Conservation (phyloP, 2,329 filamentous ascomycete species). For the Botrytis aclada region DNA sequence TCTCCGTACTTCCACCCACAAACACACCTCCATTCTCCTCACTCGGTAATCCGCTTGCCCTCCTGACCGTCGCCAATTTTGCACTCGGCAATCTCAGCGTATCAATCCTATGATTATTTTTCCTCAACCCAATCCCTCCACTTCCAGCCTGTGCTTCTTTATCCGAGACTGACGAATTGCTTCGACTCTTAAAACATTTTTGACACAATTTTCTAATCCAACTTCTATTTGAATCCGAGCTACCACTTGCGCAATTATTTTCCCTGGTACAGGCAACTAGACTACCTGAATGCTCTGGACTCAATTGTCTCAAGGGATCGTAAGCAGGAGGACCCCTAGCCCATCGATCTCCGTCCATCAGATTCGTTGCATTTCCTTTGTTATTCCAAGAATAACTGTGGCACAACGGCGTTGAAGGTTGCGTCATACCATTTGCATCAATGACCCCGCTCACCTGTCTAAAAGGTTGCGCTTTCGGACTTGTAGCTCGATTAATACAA, state of each 20-base stretch:
- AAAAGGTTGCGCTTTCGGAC: conserved; percentile 6
- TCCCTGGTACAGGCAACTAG: neutral
- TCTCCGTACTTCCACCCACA: neutral
- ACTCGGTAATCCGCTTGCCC: conserved; percentile 1
- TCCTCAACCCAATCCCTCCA: neutral
- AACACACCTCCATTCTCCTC: neutral
- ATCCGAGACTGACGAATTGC: neutral
- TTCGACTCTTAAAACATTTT: neutral
- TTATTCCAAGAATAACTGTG: neutral
- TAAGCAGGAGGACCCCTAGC: neutral
- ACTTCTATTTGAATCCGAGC: neutral
- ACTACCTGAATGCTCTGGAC: neutral
- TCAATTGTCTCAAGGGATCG: neutral
- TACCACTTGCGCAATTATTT: neutral
- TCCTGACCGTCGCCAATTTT: conserved; percentile 4
- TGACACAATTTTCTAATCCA: conserved; percentile 8
- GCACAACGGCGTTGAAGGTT: neutral
- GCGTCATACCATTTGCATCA: neutral
- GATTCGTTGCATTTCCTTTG: neutral
- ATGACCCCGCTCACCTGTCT: neutral
- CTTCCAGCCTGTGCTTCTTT: neutral
- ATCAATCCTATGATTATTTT: conserved; percentile 6
- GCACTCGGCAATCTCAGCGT: conserved; percentile 10
- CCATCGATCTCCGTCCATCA: neutral
- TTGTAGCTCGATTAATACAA: neutral